Percentiles rank a stretch among this genome's conserved stretches.
These are phyloP conservation scores for Pyrenophora teres DNA, from an alignment of 2,329 filamentous ascomycete species.

Conservation along the genomic window DNA sequence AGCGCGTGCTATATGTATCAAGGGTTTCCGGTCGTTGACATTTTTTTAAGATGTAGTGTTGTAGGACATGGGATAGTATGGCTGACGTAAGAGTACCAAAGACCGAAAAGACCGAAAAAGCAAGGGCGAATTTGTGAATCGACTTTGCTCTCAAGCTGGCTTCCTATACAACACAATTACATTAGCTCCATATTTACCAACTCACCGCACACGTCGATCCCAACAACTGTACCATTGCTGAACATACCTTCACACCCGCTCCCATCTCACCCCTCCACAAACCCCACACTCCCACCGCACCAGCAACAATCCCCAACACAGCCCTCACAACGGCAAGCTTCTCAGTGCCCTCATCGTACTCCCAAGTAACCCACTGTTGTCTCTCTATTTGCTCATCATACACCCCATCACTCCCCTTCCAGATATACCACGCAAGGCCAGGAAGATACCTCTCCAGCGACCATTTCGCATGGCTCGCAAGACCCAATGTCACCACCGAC, in stretches of 20 bases:
- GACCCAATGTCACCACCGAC: neutral
- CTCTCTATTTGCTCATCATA: neutral
- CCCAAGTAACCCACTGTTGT: neutral
- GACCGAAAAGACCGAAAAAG: neutral
- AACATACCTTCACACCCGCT: neutral
- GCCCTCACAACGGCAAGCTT: neutral
- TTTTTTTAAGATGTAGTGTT: neutral
- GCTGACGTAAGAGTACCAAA: neutral
- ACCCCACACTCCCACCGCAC: neutral
- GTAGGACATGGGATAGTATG: neutral
- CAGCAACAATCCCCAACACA: neutral
- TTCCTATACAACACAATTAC: neutral
- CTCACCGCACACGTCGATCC: too few relatives aligned
- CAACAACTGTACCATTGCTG: too few relatives aligned
- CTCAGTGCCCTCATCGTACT: neutral
- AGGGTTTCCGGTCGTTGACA: neutral
- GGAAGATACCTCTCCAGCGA: neutral
- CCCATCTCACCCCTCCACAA: neutral
- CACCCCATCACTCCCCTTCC: neutral
- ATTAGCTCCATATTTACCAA: neutral
- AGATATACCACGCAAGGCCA: neutral
- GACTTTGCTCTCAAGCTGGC: neutral
- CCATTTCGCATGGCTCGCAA: conserved; percentile 2
- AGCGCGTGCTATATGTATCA: neutral
- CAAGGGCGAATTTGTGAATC: neutral